Base-by-base conservation (phyloP, 2,329 filamentous ascomycete genomes). In the Pseudogymnoascus destructans region DNA sequence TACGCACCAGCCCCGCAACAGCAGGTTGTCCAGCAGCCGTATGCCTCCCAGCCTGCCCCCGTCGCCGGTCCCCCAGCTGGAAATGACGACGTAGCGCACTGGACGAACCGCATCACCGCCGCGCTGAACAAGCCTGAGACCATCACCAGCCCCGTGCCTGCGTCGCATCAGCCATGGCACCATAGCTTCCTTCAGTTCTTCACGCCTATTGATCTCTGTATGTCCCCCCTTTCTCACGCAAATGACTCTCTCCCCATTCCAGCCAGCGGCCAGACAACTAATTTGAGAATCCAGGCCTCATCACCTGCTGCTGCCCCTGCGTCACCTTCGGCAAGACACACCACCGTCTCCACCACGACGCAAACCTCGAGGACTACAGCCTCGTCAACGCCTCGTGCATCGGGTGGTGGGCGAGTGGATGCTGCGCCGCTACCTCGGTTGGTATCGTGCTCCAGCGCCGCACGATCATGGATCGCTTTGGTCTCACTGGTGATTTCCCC, bases 291-390 rank as follows among this genome's bases (percentile, higher is more conserved):
- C n/a, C 13, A 69, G 67, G 68, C 65, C 59, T 64, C 46, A 62
- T 67, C 3, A 67, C 66, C 19, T 70, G 65, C 58, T 71, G 65
- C 63, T 65, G 66, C 56, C 69, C 70, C 33, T 72, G 70, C 57
- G 61, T 71, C 19, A 68, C 67, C 2, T 71, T 71, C 62, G 70
- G 70, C 38, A 71, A 68, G 58, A 70, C 67, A n/a, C 64, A 69
- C 46, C 65, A 71, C 55, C 68, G 70, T 23, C 60, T 70, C 4
- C 63, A 65, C 23, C 64, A 70, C 49, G 62, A 70, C 38, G 63
- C 64, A 19, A 64, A 67, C 58, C 64, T 72, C 63, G 60, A 64
- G 4, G 65, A 61, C 7, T 72, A 70, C 59, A 64, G 66, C 10
- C 63, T 66, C 9, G 60, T 69, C 62, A 72, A 72, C 58, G 63